phyloP scores from a whole-genome alignment of 495 filamentous ascomycete species.

The Neurospora africana region DNA sequence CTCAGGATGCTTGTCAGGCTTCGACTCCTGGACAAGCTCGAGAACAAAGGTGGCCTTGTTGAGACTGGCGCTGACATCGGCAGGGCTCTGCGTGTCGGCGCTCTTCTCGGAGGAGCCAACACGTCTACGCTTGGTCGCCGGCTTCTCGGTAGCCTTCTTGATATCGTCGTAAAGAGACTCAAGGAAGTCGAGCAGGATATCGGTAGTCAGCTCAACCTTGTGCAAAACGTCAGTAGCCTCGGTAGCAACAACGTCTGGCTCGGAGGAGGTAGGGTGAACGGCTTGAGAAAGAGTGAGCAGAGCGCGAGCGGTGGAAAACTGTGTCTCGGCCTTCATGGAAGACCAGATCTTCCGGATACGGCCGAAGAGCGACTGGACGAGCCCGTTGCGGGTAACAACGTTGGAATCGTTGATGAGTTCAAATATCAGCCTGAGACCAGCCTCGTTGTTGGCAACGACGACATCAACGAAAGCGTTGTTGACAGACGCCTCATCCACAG shows the following conservation, averaged over 20 bases:
- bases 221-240: slow-evolving; percentile 59
- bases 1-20: slow-evolving; percentile 57
- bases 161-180: slow-evolving; percentile 56
- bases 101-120: slow-evolving; percentile 55
- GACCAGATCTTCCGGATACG: slow-evolving; percentile 61
- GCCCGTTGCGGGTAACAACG: slow-evolving; percentile 30
- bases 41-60: slow-evolving; percentile 76
- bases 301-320: slow-evolving; percentile 45
- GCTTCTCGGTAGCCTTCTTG: slow-evolving; percentile 49
- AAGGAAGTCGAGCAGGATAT: slow-evolving; percentile 57
- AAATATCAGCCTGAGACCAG: slow-evolving; percentile 52
- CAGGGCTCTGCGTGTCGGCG: slow-evolving; percentile 24
- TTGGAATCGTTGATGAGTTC: slow-evolving; percentile 40
- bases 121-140: slow-evolving; percentile 64
- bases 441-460: slow-evolving; percentile 55
- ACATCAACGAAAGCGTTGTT: slow-evolving; percentile 51
- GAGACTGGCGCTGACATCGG: slow-evolving; percentile 50
- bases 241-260: slow-evolving; percentile 25
- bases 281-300: slow-evolving; percentile 41
- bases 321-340: slow-evolving; percentile 53
- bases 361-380: slow-evolving; percentile 51
- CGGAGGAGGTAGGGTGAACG: slow-evolving; percentile 9
- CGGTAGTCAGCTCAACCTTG: slow-evolving; percentile 55
- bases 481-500: slow-evolving; percentile 46
- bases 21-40: slow-evolving; percentile 71